Conservation (phyloP, 306 rosid species). For the Abrus precatorius region DNA sequence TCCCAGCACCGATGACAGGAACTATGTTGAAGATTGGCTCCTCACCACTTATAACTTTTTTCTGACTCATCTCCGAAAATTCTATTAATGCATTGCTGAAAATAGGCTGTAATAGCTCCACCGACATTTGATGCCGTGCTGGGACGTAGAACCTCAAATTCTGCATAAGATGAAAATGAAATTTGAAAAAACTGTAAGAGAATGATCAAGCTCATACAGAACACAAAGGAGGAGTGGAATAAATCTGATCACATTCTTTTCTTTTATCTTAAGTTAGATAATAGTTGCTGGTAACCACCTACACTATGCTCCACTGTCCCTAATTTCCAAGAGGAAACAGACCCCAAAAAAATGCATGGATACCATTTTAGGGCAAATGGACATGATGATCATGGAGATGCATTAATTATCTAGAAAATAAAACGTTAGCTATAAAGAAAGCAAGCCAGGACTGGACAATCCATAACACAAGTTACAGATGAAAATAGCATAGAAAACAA, state of each 20-base stretch:
- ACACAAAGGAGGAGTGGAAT: background rate
- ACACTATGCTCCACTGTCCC: background rate
- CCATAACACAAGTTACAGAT: constrained; percentile 10
- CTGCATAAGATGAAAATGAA: constrained; percentile 55
- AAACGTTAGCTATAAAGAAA: background rate
- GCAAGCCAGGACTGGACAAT: constrained; percentile 40
- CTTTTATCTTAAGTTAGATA: background rate
- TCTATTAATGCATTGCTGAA: constrained; percentile 68
- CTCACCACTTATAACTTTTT: constrained; percentile 46
- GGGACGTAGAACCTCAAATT: constrained; percentile 83
- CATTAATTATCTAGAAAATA: constrained; percentile 18
- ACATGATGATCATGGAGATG: background rate
- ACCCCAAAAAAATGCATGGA: constrained; percentile 31
- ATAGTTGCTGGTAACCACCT: constrained; percentile 12
- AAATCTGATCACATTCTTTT: background rate
- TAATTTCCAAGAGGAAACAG: background rate
- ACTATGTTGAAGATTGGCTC: constrained; percentile 86
- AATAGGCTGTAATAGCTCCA: constrained; percentile 60
- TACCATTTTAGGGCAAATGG: background rate
- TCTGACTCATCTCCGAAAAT: constrained; percentile 59
- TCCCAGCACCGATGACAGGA: constrained; percentile 85
- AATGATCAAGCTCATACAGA: constrained; percentile 19
- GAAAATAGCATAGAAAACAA: constrained; percentile 19
- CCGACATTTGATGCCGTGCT: constrained; percentile 58
- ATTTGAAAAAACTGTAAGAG: constrained; percentile 13